These are phyloP conservation scores for Gastrolobium villosum DNA, from an alignment of 306 rosid species.

Conservation along the genomic window DNA sequence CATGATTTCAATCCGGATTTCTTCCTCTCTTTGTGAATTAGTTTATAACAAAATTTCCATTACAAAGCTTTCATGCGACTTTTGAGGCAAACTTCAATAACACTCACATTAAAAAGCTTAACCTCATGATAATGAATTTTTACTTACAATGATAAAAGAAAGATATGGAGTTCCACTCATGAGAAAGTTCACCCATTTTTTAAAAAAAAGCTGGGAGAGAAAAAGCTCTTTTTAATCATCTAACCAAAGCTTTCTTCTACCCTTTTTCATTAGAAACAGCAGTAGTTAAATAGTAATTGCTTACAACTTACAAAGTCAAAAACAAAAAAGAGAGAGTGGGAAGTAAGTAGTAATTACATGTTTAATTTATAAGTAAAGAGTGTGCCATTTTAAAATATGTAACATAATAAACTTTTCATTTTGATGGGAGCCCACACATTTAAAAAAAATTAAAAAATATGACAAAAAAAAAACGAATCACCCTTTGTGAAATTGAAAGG, in stretches of 20 bases:
- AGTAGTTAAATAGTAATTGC: neutral
- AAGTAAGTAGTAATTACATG: neutral
- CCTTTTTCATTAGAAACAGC: conserved; percentile 3
- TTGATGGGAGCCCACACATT: too few relatives aligned
- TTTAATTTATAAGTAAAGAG: neutral
- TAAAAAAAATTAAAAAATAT: too few relatives aligned
- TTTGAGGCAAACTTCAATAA: conserved; percentile 43
- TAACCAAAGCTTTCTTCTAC: neutral
- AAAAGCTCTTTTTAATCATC: neutral
- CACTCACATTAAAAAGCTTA: conserved; percentile 49
- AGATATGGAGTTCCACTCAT: conserved; percentile 55
- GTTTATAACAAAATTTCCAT: conserved; percentile 39
- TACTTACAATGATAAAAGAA: conserved; percentile 48
- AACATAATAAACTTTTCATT: conserved; percentile 2
- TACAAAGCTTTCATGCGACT: conserved; percentile 14
- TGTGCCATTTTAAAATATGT: too few relatives aligned
- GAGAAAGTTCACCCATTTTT: conserved; percentile 32
- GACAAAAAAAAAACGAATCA: neutral
- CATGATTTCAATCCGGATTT: neutral
- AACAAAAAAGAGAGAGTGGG: neutral
- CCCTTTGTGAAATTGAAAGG: too few relatives aligned
- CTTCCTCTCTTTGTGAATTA: neutral
- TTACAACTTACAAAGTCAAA: conserved; percentile 13
- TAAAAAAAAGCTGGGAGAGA: neutral
- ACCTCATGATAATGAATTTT: conserved; percentile 53